Evolutionary conservation across 148 eudicot genomes (phyloP), one percentile per base, ranked within the genome.

Genomic region (Limonium bicolor): DNA sequence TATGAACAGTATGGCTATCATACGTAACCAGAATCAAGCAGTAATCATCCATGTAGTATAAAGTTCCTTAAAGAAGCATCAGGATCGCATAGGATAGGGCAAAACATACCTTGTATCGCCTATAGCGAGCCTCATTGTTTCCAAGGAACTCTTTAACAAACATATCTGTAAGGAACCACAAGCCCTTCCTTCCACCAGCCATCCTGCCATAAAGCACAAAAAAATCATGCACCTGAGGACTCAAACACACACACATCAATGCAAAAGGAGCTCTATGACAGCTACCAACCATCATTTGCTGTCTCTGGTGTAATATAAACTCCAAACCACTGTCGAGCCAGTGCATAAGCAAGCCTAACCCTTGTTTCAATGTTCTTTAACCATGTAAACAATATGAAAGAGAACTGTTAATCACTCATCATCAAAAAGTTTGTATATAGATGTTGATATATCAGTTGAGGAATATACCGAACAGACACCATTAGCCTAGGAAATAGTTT

Each of bases 291-390:
- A 69, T 90, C 97, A 69, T 53, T 80, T 44, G 93, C 68, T 43
- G 80, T 61, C 69, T 85, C 97, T 16, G 97, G 77, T 38, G 95
- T 75, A 19, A 90, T 78, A 73, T 70, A 90, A 27, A 90, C 85
- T 45, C 97, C 97, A 69, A 90, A 90, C 97, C 97, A 90, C 61
- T 84, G 97, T 41, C 84, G 68, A 63, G 97, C 87, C 58, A 90
- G 93, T n/a, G 94, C 95, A 70, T 70, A 66, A 45, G 94, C 83
- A 56, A 90, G 80, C 63, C 66, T 77, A 40, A 84, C 80, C 64
- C 95, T 80, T 49, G 97, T 84, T 66, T 65, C 82, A 61, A 90
- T 77, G 9, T 77, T 77, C 97, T 88, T n/a, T n/a, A n/a, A n/a
- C n/a, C n/a, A n/a, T n/a, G n/a, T n/a, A n/a, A n/a, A n/a, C n/a